Evolutionary conservation across 257 asterid genomes (phyloP).

Genomic region (Primulina eburnea): DNA sequence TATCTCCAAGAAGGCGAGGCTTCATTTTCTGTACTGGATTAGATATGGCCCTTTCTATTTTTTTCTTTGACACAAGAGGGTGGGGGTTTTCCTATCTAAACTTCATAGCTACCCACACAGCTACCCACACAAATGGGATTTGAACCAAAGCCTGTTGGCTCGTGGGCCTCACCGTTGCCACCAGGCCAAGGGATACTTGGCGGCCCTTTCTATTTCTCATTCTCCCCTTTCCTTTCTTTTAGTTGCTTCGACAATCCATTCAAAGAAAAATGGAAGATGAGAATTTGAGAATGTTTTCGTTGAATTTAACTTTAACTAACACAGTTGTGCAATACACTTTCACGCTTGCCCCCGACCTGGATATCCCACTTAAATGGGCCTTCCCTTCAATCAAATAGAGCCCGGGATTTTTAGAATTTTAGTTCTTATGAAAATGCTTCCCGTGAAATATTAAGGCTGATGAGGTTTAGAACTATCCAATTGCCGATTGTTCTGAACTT

Average conservation of each 20-base stretch:
- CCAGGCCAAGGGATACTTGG: no score
- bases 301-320: neutral
- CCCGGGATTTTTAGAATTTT: neutral
- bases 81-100: no score
- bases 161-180: no score
- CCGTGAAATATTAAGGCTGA: neutral
- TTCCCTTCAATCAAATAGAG: neutral
- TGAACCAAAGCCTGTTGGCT: no score
- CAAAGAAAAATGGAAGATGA: neutral
- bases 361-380: neutral
- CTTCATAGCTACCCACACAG: no score
- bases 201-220: neutral
- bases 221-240: neutral
- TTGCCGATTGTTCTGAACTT: conserved; percentile 25
- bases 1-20: conserved; percentile 60
- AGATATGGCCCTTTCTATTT: neutral
- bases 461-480: neutral
- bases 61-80: no score
- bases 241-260: neutral
- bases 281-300: neutral
- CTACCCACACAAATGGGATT: no score
- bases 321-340: neutral
- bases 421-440: neutral
- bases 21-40: neutral
- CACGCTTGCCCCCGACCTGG: neutral